These are phyloP conservation scores for Sarocladium kiliense DNA, from an alignment of 2,329 filamentous ascomycete genomes.

Conservation along the genomic window DNA sequence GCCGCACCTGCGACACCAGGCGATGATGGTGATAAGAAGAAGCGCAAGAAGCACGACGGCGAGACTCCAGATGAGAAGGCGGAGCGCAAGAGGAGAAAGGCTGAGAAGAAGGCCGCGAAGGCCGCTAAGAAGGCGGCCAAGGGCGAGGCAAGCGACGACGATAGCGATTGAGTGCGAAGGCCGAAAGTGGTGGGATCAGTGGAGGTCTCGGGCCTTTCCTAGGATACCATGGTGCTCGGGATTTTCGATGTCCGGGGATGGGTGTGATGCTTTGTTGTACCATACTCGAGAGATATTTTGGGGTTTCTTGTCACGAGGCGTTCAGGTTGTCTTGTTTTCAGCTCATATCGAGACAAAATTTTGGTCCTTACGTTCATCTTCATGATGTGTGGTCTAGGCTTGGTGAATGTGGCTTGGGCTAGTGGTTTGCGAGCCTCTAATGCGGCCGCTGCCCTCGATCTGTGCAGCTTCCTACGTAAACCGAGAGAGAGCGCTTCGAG, in stretches of 20 bases:
- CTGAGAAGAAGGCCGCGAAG: constrained; percentile 55
- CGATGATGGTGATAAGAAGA: constrained; percentile 56
- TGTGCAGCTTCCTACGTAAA: no score
- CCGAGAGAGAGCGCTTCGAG: no score
- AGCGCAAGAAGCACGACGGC: constrained; percentile 78
- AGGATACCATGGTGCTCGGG: constrained; percentile 3
- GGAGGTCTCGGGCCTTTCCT: neutral
- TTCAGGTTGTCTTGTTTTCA: constrained; percentile 5
- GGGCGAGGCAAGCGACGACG: constrained; percentile 46
- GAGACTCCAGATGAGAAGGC: constrained; percentile 66
- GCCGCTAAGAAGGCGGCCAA: constrained; percentile 49
- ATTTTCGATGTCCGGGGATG: neutral
- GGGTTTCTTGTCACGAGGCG: neutral
- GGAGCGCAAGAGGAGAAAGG: constrained; percentile 55
- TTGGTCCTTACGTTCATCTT: neutral
- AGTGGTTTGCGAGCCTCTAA: neutral
- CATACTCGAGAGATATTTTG: neutral
- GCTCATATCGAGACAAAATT: constrained; percentile 6
- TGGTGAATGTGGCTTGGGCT: no score
- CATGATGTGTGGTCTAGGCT: no score
- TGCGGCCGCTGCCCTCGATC: no score
- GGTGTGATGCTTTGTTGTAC: constrained; percentile 7
- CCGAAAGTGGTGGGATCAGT: neutral
- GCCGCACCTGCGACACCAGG: constrained; percentile 31
- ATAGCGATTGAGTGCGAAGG: constrained; percentile 41